phyloP scores from a whole-genome alignment of 2,329 filamentous ascomycete genomes.

The Penicillium thymicola region DNA sequence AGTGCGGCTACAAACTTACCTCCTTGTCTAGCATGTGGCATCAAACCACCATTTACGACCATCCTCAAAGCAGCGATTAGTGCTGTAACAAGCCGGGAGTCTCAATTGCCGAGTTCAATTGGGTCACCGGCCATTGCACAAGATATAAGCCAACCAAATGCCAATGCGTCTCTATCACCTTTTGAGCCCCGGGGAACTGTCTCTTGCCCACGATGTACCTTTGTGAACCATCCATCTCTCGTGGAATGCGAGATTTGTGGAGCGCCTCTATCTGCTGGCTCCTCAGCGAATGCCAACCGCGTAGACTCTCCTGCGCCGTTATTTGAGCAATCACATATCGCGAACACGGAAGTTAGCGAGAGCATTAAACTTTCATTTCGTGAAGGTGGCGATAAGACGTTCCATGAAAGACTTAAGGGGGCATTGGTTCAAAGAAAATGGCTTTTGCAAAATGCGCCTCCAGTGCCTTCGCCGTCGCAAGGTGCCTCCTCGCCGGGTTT shows the following conservation, averaged over 20 bases:
- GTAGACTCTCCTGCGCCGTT: slow-evolving; percentile 76
- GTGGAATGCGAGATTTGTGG: slow-evolving; percentile 88
- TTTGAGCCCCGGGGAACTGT: slow-evolving; percentile 23
- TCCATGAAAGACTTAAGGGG: slow-evolving; percentile 82
- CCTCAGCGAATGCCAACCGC: slow-evolving; percentile 45
- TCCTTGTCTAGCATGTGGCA: slow-evolving; percentile 88
- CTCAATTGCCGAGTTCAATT: slow-evolving; percentile 11
- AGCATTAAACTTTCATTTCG: slow-evolving; percentile 91
- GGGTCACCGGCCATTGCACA: slow-evolving; percentile 1
- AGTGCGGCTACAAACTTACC: slow-evolving; percentile 76
- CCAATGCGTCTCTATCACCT: background rate
- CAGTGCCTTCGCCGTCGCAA: slow-evolving; percentile 64
- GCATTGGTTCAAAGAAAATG: slow-evolving; percentile 92
- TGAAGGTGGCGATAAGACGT: slow-evolving; percentile 81
- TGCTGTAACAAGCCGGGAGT: slow-evolving; percentile 56
- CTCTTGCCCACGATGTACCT: slow-evolving; percentile 83
- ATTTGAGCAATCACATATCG: slow-evolving; percentile 47
- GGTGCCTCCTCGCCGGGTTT: slow-evolving; percentile 31
- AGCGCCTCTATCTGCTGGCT: slow-evolving; percentile 62
- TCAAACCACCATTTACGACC: slow-evolving; percentile 79
- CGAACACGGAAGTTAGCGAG: slow-evolving; percentile 62
- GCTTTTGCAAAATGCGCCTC: slow-evolving; percentile 85
- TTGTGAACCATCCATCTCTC: slow-evolving; percentile 86
- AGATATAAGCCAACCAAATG: background rate
- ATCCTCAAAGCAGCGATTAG: slow-evolving; percentile 83